Conservation (phyloP, 495 filamentous ascomycete genomes). For the Talaromyces liani region DNA sequence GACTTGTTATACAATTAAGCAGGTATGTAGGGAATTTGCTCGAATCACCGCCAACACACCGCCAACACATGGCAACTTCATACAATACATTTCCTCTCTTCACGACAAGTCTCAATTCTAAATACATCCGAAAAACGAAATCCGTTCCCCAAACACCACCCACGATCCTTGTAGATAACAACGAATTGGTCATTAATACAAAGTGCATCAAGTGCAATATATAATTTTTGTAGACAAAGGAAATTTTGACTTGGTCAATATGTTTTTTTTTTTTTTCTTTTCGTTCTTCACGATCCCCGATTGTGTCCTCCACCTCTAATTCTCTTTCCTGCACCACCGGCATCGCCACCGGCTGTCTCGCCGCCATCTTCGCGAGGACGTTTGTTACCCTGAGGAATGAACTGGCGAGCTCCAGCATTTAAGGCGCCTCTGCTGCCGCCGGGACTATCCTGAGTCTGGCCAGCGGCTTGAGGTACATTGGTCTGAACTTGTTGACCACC, state of each 20-base stretch:
- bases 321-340: slow-evolving; percentile 41
- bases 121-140: background rate
- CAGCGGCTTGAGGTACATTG: slow-evolving; percentile 13
- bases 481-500: slow-evolving; percentile 35
- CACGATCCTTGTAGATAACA: background rate
- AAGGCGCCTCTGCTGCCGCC: slow-evolving; percentile 30
- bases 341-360: slow-evolving; percentile 30
- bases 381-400: slow-evolving; percentile 59
- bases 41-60: background rate
- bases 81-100: background rate
- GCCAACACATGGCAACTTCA: background rate
- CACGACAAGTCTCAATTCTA: background rate
- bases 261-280: background rate
- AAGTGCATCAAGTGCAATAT: background rate
- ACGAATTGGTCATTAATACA: background rate
- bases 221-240: slow-evolving; percentile 8
- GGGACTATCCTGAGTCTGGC: slow-evolving; percentile 25
- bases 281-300: slow-evolving; percentile 20
- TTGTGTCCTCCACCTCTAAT: slow-evolving; percentile 42
- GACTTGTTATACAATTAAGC: background rate
- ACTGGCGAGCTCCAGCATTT: slow-evolving; percentile 50
- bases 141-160: background rate
- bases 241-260: slow-evolving; percentile 2
- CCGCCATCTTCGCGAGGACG: slow-evolving; percentile 55
- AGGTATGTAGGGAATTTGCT: background rate